Evolutionary conservation across 495 filamentous ascomycete genomes (phyloP), one percentile per base, ranked within the genome.

Genomic region (Aspergillus egyptiacus): DNA sequence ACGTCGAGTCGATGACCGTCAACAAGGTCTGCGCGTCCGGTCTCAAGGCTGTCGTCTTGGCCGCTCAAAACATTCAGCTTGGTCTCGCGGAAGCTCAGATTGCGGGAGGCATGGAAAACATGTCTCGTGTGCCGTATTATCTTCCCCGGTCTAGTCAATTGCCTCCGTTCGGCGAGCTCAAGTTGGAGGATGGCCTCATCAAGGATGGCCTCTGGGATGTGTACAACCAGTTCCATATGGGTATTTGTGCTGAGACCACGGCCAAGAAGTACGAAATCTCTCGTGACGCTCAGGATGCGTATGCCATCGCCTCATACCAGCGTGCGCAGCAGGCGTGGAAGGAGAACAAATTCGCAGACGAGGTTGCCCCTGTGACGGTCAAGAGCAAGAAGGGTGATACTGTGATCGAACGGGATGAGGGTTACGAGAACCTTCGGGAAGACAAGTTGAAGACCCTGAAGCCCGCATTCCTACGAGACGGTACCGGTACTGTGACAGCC

Each of bases 1-100:
- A 75, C 6, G 79, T 93, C 28, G 93, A 98, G 66, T 83, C 90
- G 17, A 78, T 83, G 45, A 96, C 93, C 4, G 80, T 98, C 66
- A 98, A 98, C 74, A 98, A 98, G 64, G 93, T 98, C 24, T 98
- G 93, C 70, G 82, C 93, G 10, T 96, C 91, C 0, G 93, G 93
- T 2, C 69, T 98, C 43, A 98, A 98, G 67, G 85, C 91, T 2
- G 89, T 98, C 2, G 81, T 74, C 0, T 76, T 98, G 48, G 93
- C 91, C 4, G 91, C 93, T 8, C 87, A 94, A 63, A 89, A 93
- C 55, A 95, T 98, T 58, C 87, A 95, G 61, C 77, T 98, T 9
- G 93, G 93, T 5, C 71, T 91, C 5, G 78, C 88, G 11, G 85
- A 91, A 53, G 89, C 86, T 1, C 86, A 93, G 58, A 76, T 96